Conservation (phyloP, 2,329 filamentous ascomycete genomes). For the Exutisphaerella laricina region DNA sequence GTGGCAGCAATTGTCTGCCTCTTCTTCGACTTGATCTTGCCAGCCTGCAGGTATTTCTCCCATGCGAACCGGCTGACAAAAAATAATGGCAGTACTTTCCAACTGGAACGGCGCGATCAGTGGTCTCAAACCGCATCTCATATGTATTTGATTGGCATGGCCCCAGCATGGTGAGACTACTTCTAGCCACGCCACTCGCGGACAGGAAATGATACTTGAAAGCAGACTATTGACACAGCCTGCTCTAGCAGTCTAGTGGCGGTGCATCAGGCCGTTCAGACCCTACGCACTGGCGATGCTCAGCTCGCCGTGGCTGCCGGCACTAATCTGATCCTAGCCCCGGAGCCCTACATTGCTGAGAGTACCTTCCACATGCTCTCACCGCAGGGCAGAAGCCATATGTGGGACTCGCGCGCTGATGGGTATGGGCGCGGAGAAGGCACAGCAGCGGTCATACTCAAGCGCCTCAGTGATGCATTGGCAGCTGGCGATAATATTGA, state of each 20-base stretch:
- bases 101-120: slow-evolving; percentile 32
- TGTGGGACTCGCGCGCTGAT: slow-evolving; percentile 38
- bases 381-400: slow-evolving; percentile 23
- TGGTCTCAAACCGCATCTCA: slow-evolving; percentile 35
- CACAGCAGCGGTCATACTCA: slow-evolving; percentile 37
- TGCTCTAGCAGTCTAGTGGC: slow-evolving; percentile 23
- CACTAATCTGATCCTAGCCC: slow-evolving; percentile 23
- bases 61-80: no score
- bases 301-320: slow-evolving; percentile 13
- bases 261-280: slow-evolving; percentile 28
- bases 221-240: slow-evolving; percentile 3
- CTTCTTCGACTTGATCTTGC: no score
- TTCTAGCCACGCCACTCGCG: no score
- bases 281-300: slow-evolving; percentile 24
- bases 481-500: slow-evolving; percentile 24
- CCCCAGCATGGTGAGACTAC: no score
- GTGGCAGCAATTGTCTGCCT: no score
- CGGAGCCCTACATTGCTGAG: slow-evolving; percentile 1
- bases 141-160: slow-evolving; percentile 36
- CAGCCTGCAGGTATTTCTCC: no score
- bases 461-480: slow-evolving; percentile 14
- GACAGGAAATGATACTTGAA: no score
- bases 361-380: slow-evolving; percentile 26
- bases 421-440: slow-evolving; percentile 52
- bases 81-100: no score